These are phyloP conservation scores for Boletus patriciae DNA, from an alignment of 768 basidiomycete genomes.

Conservation along the genomic window DNA sequence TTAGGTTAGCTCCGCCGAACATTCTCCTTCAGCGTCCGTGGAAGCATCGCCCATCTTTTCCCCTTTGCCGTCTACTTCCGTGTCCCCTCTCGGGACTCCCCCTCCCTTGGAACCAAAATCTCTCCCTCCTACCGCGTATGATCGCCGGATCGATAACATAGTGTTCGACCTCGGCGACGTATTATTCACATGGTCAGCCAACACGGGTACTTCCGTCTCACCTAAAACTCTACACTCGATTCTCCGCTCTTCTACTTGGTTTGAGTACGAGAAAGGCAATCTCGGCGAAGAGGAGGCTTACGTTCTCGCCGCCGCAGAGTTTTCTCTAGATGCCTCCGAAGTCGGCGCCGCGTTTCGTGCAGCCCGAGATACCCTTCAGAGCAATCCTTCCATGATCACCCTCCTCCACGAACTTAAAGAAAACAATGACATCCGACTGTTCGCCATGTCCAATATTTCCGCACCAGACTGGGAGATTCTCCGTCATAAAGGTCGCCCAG, in stretches of 20 bases:
- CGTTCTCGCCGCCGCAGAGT: slow-evolving; percentile 7
- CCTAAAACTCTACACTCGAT: slow-evolving; percentile 10
- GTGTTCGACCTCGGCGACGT: slow-evolving; percentile 27
- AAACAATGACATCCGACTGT: slow-evolving; percentile 6
- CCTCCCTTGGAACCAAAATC: slow-evolving; percentile 3
- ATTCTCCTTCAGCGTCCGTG: not conserved
- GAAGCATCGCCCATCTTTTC: slow-evolving; percentile 1
- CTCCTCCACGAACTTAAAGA: slow-evolving; percentile 17
- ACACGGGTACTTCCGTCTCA: slow-evolving; percentile 14
- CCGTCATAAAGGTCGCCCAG: slow-evolving; percentile 5
- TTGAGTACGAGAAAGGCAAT: slow-evolving; percentile 26
- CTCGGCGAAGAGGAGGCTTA: slow-evolving; percentile 12
- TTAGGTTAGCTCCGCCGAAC: not conserved
- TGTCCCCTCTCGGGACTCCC: slow-evolving; percentile 3
- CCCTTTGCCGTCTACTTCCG: not conserved
- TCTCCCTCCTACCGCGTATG: not conserved
- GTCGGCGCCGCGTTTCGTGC: slow-evolving; percentile 9
- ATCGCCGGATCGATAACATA: slow-evolving; percentile 23
- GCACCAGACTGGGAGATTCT: slow-evolving; percentile 23
- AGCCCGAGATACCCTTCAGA: slow-evolving; percentile 10
- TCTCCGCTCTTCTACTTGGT: slow-evolving; percentile 19
- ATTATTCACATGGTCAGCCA: slow-evolving; percentile 23
- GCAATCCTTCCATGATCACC: slow-evolving; percentile 12
- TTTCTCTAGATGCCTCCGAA: slow-evolving; percentile 16
- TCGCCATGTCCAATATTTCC: slow-evolving; percentile 26